Percentiles rank a stretch among this genome's conserved stretches.
phyloP scores from a whole-genome alignment of 208 protist species.

The Trichomonas vaginalis region DNA sequence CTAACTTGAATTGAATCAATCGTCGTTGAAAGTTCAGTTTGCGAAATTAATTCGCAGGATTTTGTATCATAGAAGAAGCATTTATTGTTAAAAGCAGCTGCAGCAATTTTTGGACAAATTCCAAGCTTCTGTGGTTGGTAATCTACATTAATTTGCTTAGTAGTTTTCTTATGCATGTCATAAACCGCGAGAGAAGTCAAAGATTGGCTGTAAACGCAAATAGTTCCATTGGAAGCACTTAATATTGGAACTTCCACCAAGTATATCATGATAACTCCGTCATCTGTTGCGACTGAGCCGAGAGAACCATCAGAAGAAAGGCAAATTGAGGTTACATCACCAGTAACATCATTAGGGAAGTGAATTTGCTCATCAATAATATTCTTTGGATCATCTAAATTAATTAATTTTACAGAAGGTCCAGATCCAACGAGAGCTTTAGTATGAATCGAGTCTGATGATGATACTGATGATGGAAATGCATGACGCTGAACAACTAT shows the following conservation, averaged over 20 bases:
- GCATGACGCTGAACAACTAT: not conserved
- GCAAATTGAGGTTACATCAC: not conserved
- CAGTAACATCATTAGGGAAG: not conserved
- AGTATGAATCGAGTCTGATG: not conserved
- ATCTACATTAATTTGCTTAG: not conserved
- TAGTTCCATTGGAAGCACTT: not conserved
- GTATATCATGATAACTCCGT: not conserved
- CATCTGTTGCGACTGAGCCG: not conserved
- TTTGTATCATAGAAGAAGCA: not conserved
- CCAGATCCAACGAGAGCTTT: not conserved
- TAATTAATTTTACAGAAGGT: not conserved
- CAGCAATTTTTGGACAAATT: not conserved
- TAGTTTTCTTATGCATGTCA: not conserved
- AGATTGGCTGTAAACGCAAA: not conserved
- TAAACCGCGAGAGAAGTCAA: not conserved
- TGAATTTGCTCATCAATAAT: not conserved
- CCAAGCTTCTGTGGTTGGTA: not conserved
- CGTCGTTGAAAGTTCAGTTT: not conserved
- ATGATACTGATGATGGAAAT: not conserved
- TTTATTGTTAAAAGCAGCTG: not conserved
- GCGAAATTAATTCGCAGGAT: not conserved
- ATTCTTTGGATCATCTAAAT: not conserved
- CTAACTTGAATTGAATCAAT: constrained; percentile 3
- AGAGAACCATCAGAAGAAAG: not conserved
- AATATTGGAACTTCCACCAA: constrained; percentile 16